Conservation (phyloP, 768 basidiomycete species). For the Russula dissimulans region DNA sequence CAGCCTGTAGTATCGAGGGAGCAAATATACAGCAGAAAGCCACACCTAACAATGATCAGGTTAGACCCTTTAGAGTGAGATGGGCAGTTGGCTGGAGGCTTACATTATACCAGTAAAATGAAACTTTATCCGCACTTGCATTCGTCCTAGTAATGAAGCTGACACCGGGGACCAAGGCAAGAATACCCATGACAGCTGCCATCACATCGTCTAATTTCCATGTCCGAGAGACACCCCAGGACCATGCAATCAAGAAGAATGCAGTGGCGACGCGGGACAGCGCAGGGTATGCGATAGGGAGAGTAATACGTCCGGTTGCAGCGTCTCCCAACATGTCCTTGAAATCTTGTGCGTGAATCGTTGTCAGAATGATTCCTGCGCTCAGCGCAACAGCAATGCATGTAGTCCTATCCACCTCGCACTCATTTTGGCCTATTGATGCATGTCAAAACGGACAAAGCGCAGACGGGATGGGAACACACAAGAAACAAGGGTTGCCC, state of each 20-base stretch:
- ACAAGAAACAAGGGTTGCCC: conserved; percentile 32
- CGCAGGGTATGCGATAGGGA: conserved; percentile 37
- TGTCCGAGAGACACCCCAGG: conserved; percentile 25
- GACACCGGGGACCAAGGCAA: conserved; percentile 27
- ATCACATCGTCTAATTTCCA: conserved; percentile 30
- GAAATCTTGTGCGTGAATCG: conserved; percentile 43
- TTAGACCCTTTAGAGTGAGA: not conserved
- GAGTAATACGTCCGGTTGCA: conserved; percentile 31
- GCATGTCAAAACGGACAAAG: not conserved
- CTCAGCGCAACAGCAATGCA: conserved; percentile 30
- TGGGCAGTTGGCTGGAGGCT: not conserved
- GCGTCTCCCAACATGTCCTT: conserved; percentile 38
- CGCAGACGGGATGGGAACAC: conserved; percentile 2
- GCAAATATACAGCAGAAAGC: conserved; percentile 13
- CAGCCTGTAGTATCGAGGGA: conserved; percentile 17
- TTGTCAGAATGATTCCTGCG: conserved; percentile 34
- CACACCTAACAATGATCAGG: conserved; percentile 1
- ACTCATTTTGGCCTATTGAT: not conserved
- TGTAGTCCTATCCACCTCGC: conserved; percentile 24
- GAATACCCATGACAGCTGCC: conserved; percentile 24
- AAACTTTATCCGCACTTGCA: conserved; percentile 16
- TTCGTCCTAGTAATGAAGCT: conserved; percentile 9
- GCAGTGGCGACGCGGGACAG: conserved; percentile 27
- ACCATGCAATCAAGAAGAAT: conserved; percentile 32
- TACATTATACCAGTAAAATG: conserved; percentile 22